Conservation (phyloP, 148 eudicot species). For the Camellia sinensis region DNA sequence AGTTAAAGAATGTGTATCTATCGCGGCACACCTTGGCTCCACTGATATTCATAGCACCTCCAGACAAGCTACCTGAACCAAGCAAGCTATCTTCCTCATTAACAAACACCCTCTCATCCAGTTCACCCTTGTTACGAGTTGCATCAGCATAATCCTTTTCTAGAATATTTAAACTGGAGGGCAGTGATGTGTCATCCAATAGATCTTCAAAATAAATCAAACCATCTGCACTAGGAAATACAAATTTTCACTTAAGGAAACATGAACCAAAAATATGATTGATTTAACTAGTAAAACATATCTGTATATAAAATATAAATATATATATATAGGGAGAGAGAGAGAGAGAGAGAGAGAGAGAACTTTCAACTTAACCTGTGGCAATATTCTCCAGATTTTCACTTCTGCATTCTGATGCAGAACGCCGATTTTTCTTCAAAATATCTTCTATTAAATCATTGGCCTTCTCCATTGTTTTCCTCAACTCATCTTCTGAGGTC, state of each 20-base stretch:
- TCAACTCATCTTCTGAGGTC: constrained; percentile 87
- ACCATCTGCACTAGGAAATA: constrained; percentile 51
- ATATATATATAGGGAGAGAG: background rate
- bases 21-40: constrained; percentile 61
- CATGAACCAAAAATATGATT: background rate
- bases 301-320: no score
- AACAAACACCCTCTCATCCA: constrained; percentile 85
- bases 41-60: constrained; percentile 59
- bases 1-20: background rate
- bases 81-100: constrained; percentile 83
- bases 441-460: constrained; percentile 59
- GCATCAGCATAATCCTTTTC: constrained; percentile 85
- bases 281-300: background rate
- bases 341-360: background rate
- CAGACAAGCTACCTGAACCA: constrained; percentile 88
- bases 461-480: constrained; percentile 63
- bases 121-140: constrained; percentile 56
- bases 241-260: background rate
- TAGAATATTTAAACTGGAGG: constrained; percentile 49
- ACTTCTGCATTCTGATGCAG: constrained; percentile 56
- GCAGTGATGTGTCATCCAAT: constrained; percentile 57
- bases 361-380: constrained; percentile 48
- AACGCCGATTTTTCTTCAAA: constrained; percentile 55
- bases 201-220: constrained; percentile 72
- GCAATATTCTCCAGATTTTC: constrained; percentile 57